Evolutionary conservation across 2,329 filamentous ascomycete species (phyloP), one percentile per base, ranked within the genome.

Genomic region (Beauveria sp.): DNA sequence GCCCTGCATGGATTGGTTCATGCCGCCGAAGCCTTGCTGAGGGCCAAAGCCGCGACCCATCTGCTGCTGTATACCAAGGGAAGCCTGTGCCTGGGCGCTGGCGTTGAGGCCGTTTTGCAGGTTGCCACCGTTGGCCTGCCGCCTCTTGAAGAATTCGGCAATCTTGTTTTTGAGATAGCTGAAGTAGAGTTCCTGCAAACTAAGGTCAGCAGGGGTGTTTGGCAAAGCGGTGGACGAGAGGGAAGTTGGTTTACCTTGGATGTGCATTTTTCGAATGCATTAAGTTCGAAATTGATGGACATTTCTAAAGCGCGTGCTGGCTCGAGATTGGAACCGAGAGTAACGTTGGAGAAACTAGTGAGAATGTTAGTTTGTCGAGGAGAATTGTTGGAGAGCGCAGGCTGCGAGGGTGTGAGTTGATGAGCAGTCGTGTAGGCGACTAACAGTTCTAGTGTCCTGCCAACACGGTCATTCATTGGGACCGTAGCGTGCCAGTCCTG

Each of bases 11-110:
- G 26, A 28, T 62, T 84, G 83, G 41, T 44, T 44, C 57, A 85
- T 75, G 53, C 81, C 79, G 63, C 83, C 83, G 62, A 86, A 85
- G 1, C 76, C 78, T 66, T 79, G 82, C 63, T 81, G 83, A 74
- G 71, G 7, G 81, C 0, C 71, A 81, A 50, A 78, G 14, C 76
- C 77, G 41, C 82, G 77, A 44, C 77, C 76, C 74, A 84, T 79
- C 64, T 81, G 77, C 63, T 81, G 77, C 62, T 80, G 79, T 74
- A 83, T 78, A 62, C 76, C 81, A 75, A 84, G 78, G 74, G 84
- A 75, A 59, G 80, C 73, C 16, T 57, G 56, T 1, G 72, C 72
- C 43, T 74, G 75, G 1, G 69, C 77, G 67, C 71, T 78, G 58
- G 70, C 77, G 66, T 76, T 83, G 61, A 84, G 68, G n/a, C 74